Conservation (phyloP, 345 rosid genomes). For the Durio zibethinus region DNA sequence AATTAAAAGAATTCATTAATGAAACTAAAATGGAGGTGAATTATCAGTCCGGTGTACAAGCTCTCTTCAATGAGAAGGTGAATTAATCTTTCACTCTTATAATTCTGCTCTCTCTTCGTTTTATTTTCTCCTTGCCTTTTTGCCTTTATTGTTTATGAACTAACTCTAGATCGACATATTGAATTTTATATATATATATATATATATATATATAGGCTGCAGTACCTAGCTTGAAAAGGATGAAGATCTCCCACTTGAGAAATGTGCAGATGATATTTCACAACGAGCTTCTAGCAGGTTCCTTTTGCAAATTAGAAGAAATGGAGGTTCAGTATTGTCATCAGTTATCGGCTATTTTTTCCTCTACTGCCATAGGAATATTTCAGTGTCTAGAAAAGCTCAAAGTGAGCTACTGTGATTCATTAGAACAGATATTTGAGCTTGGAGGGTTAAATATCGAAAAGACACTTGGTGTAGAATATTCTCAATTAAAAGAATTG, state of each 20-base stretch:
- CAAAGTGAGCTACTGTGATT: neutral
- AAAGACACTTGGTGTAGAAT: neutral
- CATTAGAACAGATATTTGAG: neutral
- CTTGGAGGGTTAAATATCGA: neutral
- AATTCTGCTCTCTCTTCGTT: neutral
- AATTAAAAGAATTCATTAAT: neutral
- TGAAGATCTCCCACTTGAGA: neutral
- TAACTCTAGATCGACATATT: neutral
- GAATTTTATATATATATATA: too few relatives aligned
- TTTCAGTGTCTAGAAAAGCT: neutral
- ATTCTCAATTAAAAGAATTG: neutral
- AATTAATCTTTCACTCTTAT: neutral
- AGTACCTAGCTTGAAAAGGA: constrained; percentile 16
- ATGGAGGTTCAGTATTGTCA: neutral
- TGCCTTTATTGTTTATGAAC: neutral
- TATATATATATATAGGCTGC: constrained; percentile 2
- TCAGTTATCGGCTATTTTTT: neutral
- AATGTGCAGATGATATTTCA: constrained; percentile 19
- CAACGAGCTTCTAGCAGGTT: neutral
- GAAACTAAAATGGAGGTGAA: neutral
- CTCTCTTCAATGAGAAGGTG: constrained; percentile 6
- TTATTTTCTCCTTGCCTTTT: neutral
- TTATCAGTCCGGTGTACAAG: neutral
- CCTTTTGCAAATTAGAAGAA: constrained; percentile 11
- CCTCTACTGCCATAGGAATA: neutral